These are phyloP conservation scores for Diaporthe australafricana DNA, from an alignment of 2,329 filamentous ascomycete species.

Conservation along the genomic window DNA sequence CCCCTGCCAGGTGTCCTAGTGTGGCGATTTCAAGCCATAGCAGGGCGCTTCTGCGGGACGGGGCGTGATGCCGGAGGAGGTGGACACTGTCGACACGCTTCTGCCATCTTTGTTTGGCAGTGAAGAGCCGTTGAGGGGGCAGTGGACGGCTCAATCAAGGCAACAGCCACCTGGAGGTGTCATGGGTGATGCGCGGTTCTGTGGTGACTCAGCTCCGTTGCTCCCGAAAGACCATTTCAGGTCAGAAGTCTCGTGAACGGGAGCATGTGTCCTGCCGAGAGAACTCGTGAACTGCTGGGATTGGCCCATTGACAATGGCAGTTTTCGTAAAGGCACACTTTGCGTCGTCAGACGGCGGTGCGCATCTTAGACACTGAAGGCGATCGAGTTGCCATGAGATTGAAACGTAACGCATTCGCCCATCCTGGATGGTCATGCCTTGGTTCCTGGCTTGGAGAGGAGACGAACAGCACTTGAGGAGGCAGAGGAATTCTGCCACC, in stretches of 20 bases:
- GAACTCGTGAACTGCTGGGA: background rate
- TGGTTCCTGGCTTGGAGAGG: background rate
- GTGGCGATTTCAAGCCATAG: background rate
- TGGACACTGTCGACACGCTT: background rate
- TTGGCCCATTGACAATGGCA: background rate
- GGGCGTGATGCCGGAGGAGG: background rate
- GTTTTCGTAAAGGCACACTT: background rate
- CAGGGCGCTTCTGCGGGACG: background rate
- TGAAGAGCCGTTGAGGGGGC: background rate
- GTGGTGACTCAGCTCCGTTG: slow-evolving; percentile 20
- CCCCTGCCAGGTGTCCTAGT: background rate
- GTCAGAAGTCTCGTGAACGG: background rate
- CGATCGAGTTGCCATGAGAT: background rate
- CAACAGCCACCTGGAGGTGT: background rate
- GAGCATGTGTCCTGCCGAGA: background rate
- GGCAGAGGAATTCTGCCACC: too few species aligned
- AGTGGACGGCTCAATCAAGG: background rate
- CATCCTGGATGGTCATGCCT: background rate
- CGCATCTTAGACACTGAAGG: background rate
- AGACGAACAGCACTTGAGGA: too few species aligned
- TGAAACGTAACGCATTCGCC: background rate
- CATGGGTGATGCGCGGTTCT: background rate
- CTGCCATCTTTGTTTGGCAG: background rate
- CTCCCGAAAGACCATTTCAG: background rate
- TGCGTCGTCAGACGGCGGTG: slow-evolving; percentile 2